Evolutionary conservation across 2,329 filamentous ascomycete species (phyloP), one percentile per base, ranked within the genome.

Genomic region (Dothideomycetes sp.): DNA sequence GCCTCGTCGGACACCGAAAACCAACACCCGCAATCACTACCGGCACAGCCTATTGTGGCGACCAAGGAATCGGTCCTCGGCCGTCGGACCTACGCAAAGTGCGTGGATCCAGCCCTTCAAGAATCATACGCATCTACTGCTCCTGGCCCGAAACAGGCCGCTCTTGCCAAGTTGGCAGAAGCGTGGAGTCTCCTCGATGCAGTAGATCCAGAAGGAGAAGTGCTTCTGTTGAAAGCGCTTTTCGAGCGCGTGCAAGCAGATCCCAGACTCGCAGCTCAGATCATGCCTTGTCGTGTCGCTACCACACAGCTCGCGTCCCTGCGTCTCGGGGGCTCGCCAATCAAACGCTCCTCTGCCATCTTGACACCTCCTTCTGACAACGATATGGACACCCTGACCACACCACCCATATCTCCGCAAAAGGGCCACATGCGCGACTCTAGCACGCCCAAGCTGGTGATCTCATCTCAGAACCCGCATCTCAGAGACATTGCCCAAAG

Each of bases 191-290:
- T 79, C 10, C 71, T 98, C 22, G 85, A 96, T 58, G 77, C 84
- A 33, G 71, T 89, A 19, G 89, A 98, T 53, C 89, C 89, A 0
- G 89, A 95, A 57, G 88, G 88, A 14, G 77, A 88, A 31, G 91
- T 89, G 52, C 79, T 94, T 49, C 70, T 98, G 12, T 70, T 98
- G 54, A 83, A 79, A 52, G 73, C 77, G 41, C 75, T 94, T 47
- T 71, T 93, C 45, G 73, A 84, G n/a, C 75, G 77, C 41, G 72
- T 93, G 34, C 73, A 81, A 32, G 69, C 72, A 35, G 83, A 89
- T 52, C 66, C 71, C 16, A 85, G 81, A 57, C 68, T 89, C 5
- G 61, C 65, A 4, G 58, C 60, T 22, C 60, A 63, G 0, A 56
- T 70, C 1, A 63, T 67, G 15, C 56, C 64, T 2, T 50, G 54